phyloP scores from a whole-genome alignment of 129 eudicot species.

The Arctium lappa region DNA sequence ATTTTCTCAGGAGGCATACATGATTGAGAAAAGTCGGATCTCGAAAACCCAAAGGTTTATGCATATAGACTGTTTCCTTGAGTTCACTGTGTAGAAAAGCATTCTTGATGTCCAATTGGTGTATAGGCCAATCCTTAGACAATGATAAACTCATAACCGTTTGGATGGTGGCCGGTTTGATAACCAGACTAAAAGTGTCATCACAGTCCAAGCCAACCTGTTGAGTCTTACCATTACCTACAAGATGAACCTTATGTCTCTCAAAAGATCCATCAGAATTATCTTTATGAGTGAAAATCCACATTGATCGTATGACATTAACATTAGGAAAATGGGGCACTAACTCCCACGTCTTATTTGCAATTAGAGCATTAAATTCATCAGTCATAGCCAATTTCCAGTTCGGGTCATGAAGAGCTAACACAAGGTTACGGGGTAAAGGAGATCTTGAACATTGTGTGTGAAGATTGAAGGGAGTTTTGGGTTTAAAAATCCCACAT shows the following conservation, averaged over 20 bases:
- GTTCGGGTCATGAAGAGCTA: background rate
- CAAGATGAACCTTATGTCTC: background rate
- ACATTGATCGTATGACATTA: background rate
- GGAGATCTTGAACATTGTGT: background rate
- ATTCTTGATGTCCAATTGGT: too few relatives aligned
- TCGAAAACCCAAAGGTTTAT: too few relatives aligned
- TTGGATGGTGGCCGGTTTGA: too few relatives aligned
- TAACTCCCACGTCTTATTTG: background rate
- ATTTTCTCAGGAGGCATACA: too few relatives aligned
- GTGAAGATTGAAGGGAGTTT: background rate
- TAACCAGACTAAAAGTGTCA: too few relatives aligned
- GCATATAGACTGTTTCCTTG: too few relatives aligned
- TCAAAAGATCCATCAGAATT: background rate
- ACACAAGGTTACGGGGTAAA: background rate
- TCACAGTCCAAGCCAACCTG: too few relatives aligned
- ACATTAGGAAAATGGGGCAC: background rate
- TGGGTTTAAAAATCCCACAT: background rate
- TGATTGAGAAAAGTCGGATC: too few relatives aligned
- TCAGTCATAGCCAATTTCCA: background rate
- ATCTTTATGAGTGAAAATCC: background rate
- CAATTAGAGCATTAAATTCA: background rate
- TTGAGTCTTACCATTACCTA: too few relatives aligned
- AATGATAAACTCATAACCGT: too few relatives aligned
- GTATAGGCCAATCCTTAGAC: too few relatives aligned
- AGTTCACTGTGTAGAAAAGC: too few relatives aligned